phyloP scores from a whole-genome alignment of 2,329 filamentous ascomycete species.

The Aspergillus spinulosporus region DNA sequence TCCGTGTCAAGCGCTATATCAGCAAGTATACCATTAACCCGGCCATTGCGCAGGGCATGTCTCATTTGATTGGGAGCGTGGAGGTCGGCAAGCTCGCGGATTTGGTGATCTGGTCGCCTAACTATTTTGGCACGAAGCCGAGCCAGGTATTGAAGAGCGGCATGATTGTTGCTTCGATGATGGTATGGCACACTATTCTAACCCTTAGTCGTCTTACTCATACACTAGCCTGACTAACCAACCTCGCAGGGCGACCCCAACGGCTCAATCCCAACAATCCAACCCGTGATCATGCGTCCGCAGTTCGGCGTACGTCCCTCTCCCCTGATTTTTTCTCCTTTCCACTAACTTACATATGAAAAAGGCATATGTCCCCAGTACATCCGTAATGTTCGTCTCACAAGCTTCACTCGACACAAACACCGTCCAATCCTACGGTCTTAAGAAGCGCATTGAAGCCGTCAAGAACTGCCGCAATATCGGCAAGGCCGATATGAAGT shows the following conservation, averaged over 20 bases:
- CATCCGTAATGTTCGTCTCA: slow-evolving; percentile 82
- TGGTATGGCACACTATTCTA: slow-evolving; percentile 57
- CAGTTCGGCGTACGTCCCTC: slow-evolving; percentile 68
- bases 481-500: slow-evolving; percentile 86
- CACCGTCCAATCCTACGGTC: slow-evolving; percentile 66
- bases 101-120: slow-evolving; percentile 81
- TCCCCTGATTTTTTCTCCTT: background rate
- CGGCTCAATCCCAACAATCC: slow-evolving; percentile 81
- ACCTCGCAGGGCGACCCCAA: slow-evolving; percentile 69
- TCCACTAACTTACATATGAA: background rate
- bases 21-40: slow-evolving; percentile 97
- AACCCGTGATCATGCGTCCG: slow-evolving; percentile 78
- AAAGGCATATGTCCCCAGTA: slow-evolving; percentile 64
- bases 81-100: slow-evolving; percentile 90
- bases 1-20: slow-evolving; percentile 86
- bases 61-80: slow-evolving; percentile 79
- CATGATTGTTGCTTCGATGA: slow-evolving; percentile 77
- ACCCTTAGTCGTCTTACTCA: background rate
- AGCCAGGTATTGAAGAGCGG: slow-evolving; percentile 80
- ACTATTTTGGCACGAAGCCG: slow-evolving; percentile 86
- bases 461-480: slow-evolving; percentile 74
- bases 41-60: slow-evolving; percentile 86
- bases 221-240: background rate
- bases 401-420: slow-evolving; percentile 68
- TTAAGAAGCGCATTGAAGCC: slow-evolving; percentile 77